Evolutionary conservation across 179 eudicot genomes (phyloP).

Genomic region (Heliamphora pulchella): DNA sequence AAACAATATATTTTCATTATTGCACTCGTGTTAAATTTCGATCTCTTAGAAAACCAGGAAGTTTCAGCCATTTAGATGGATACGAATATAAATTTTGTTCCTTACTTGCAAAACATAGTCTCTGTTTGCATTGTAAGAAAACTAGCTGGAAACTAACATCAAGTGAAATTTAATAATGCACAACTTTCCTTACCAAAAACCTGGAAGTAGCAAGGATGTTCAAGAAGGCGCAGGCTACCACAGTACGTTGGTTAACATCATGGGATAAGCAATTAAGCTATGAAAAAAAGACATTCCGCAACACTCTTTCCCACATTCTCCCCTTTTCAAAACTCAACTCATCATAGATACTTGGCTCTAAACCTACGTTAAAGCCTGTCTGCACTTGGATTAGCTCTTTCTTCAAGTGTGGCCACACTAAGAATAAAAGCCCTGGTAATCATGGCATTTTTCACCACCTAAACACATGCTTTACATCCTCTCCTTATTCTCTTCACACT

Average conservation of each 20-base stretch:
- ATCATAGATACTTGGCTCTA: too few relatives aligned
- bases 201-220: neutral
- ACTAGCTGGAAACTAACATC: neutral
- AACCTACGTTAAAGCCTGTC: too few relatives aligned
- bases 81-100: too few relatives aligned
- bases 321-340: neutral
- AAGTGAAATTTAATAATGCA: neutral
- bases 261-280: neutral
- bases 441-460: too few relatives aligned
- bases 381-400: too few relatives aligned
- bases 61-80: too few relatives aligned
- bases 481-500: neutral
- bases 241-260: neutral
- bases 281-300: neutral
- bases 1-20: too few relatives aligned
- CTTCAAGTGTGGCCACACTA: too few relatives aligned
- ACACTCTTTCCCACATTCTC: neutral
- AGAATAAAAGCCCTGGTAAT: too few relatives aligned
- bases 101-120: neutral
- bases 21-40: too few relatives aligned
- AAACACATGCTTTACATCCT: neutral
- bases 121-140: neutral
- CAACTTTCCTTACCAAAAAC: neutral
- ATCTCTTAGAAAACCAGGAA: too few relatives aligned
- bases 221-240: neutral